Conservation (phyloP, 257 asterid species). For the Lavandula angustifolia region DNA sequence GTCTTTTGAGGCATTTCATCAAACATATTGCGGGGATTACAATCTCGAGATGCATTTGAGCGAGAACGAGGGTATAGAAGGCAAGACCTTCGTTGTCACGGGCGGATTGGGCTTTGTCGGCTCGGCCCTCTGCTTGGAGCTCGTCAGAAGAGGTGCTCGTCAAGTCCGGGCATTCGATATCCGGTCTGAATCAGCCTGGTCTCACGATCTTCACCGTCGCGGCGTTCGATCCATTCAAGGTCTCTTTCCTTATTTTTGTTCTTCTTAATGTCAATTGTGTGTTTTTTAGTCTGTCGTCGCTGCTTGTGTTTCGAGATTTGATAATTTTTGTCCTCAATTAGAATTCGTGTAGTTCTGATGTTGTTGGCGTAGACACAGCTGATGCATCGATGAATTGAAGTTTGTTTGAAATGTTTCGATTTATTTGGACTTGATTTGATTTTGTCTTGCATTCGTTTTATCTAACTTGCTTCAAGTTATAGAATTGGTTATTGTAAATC, state of each 20-base stretch:
- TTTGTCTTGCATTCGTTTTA: too few relatives aligned
- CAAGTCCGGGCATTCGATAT: constrained; percentile 80
- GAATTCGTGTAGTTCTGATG: not conserved
- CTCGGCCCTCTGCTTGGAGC: constrained; percentile 86
- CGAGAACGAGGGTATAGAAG: constrained; percentile 94
- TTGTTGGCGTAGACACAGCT: not conserved
- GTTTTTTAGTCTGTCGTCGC: not conserved
- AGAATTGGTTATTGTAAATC: not conserved
- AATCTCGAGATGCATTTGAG: constrained; percentile 72
- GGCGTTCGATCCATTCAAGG: constrained; percentile 74
- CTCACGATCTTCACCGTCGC: constrained; percentile 48
- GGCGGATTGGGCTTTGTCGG: constrained; percentile 95
- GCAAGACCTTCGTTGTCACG: constrained; percentile 69
- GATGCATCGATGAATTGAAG: constrained; percentile 9
- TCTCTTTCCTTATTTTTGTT: not conserved
- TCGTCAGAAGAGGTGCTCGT: constrained; percentile 76
- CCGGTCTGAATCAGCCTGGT: constrained; percentile 75
- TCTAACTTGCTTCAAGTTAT: not conserved
- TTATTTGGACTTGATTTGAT: too few relatives aligned
- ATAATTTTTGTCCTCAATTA: not conserved
- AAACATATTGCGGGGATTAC: not conserved
- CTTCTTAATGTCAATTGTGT: not conserved
- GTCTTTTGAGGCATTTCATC: constrained; percentile 15
- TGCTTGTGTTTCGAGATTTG: not conserved
- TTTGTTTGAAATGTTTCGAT: constrained; percentile 21